Base-by-base conservation (phyloP, 2,329 filamentous ascomycete genomes). In the Talaromyces islandicus region DNA sequence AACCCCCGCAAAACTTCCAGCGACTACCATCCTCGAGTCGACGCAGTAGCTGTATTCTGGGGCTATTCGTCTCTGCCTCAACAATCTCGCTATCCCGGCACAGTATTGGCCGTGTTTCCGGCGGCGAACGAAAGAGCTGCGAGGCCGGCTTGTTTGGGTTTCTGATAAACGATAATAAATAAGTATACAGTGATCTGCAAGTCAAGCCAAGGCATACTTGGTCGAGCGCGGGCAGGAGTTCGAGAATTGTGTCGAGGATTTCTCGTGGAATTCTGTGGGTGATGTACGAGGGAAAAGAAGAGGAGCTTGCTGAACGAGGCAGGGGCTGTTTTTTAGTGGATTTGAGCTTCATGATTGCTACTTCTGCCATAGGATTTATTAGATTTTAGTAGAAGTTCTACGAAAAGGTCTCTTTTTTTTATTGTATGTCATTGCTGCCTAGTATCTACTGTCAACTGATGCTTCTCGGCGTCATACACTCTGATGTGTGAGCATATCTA, bases 161-260 rank as follows among this genome's bases (percentile, higher is more conserved):
- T 46, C 60, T 61, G 17, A 67, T 56, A 58, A 67, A 64, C 29
- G 63, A 57, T 43, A 64, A 62, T 1, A 68, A 51, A 43, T 65
- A 61, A 6, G 64, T 58, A 51, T 62, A 65, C 41, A 67, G 65
- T 6, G 43, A 24, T 50, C 25, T 50, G 24, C 43, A 50, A 14
- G 19, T 50, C 43, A 50, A 25, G 19, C n/a, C 43, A 4, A 50
- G 17, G 19, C 43, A 50, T 1, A 24, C 24, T 25, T 50, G 43
- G 5, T 50, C 43, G 4, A 12, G 19, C 6, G 12, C 12, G 14
- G 43, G 7, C n/a, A 50, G 43, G 7, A 25, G 2, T 11, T 25
- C n/a, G 9, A 50, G 5, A 11, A 50, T 50, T 50, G 7, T 50
- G 24, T 50, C 43, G 12, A 50, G 43, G 2, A 50, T 11, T 50